These are phyloP conservation scores for Herpetomonas samuelpessoai DNA, from an alignment of 208 protist genomes.

Conservation along the genomic window DNA sequence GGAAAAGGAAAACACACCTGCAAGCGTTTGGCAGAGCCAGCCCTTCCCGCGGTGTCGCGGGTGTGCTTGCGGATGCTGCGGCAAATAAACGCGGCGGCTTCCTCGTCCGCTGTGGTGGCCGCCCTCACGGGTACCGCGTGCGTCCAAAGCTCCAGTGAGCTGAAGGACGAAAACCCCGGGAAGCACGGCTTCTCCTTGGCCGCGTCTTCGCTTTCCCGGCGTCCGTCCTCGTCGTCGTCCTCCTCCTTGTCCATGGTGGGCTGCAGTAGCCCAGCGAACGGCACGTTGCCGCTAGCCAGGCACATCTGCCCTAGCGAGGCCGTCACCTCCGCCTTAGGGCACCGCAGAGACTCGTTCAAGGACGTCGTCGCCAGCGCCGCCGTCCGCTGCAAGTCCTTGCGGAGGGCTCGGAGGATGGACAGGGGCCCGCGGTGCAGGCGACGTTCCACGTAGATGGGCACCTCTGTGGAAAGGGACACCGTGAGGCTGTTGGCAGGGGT, in stretches of 20 bases:
- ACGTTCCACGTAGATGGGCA: conserved; percentile 34
- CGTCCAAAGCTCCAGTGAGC: conserved; percentile 73
- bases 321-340: conserved; percentile 37
- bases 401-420: conserved; percentile 40
- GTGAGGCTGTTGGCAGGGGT: conserved; percentile 48
- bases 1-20: background rate
- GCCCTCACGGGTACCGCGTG: conserved; percentile 50
- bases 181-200: conserved; percentile 26
- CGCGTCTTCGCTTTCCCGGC: conserved; percentile 7
- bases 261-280: conserved; percentile 13
- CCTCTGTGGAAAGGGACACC: conserved; percentile 48
- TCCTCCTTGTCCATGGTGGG: conserved; percentile 16
- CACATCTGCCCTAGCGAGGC: conserved; percentile 41
- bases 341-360: conserved; percentile 62
- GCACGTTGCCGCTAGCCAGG: conserved; percentile 18
- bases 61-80: conserved; percentile 41
- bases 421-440: conserved; percentile 34
- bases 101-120: conserved; percentile 46
- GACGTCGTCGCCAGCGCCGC: conserved; percentile 37
- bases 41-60: too few species aligned
- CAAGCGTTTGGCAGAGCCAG: too few species aligned
- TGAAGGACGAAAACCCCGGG: conserved; percentile 49
- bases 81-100: conserved; percentile 52
- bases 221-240: conserved; percentile 15
- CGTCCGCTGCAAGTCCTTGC: conserved; percentile 42